These are phyloP conservation scores for Cucumis cinereus DNA, from an alignment of 306 rosid genomes.

Conservation along the genomic window DNA sequence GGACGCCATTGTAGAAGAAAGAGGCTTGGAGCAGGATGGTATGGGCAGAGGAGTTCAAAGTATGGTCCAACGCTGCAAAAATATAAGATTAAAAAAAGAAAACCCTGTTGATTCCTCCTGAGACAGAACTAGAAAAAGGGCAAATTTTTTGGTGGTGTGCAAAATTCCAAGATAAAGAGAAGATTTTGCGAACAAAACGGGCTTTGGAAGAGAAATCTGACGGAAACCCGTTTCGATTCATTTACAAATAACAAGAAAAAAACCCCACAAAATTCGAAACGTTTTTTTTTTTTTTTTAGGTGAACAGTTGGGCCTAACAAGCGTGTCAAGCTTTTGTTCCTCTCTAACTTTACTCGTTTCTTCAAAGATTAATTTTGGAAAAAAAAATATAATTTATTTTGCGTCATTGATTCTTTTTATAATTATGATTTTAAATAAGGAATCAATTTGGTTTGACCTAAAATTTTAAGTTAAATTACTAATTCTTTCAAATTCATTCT, in stretches of 20 bases:
- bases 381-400: neutral
- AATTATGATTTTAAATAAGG: neutral
- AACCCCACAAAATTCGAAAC: neutral
- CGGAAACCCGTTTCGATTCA: neutral
- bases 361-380: neutral
- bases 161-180: neutral
- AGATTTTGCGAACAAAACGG: neutral
- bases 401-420: too few relatives aligned
- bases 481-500: too few relatives aligned
- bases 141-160: neutral
- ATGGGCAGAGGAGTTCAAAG: neutral
- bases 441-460: too few relatives aligned
- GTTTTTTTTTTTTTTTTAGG: neutral
- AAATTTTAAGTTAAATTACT: too few relatives aligned
- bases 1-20: neutral
- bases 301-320: conserved; percentile 1
- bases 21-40: neutral
- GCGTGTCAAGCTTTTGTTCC: neutral
- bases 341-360: neutral
- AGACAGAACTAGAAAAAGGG: neutral
- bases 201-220: neutral
- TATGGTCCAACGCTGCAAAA: neutral
- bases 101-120: neutral
- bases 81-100: neutral
- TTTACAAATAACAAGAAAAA: neutral